phyloP scores from a whole-genome alignment of 257 asterid species.

The Petunia secreta region DNA sequence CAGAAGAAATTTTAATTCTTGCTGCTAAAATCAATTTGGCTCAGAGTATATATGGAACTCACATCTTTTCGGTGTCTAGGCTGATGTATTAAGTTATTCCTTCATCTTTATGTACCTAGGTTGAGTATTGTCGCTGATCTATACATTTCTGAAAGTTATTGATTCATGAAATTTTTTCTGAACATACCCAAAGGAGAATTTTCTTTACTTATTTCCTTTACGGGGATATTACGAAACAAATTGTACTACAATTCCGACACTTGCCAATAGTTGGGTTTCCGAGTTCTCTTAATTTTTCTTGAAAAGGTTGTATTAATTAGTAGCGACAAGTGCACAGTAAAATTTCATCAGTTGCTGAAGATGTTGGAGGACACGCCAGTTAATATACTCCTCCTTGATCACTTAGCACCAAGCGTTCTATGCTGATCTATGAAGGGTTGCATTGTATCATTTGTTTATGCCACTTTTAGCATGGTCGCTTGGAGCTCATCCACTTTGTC shows the following conservation, averaged over 20 bases:
- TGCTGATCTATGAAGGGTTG: background rate
- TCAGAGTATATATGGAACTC: background rate
- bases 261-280: background rate
- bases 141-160: background rate
- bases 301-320: background rate
- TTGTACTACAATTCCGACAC: background rate
- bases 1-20: background rate
- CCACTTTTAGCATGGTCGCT: slow-evolving; percentile 4
- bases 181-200: background rate
- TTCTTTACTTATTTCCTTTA: background rate
- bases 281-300: background rate
- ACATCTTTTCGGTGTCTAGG: background rate
- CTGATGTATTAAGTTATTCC: slow-evolving; percentile 10
- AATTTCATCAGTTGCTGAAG: background rate
- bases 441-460: background rate
- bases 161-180: background rate
- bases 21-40: background rate
- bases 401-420: background rate
- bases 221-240: background rate
- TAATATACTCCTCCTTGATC: background rate
- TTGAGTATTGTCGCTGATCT: background rate
- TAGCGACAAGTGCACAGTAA: background rate
- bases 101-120: background rate
- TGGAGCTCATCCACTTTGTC: background rate
- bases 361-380: background rate